A percentile compares a stretch with the other conserved stretches of the same genome.
phyloP scores from a whole-genome alignment of 2,329 filamentous ascomycete species.

The Aspergillus aculeatinus region DNA sequence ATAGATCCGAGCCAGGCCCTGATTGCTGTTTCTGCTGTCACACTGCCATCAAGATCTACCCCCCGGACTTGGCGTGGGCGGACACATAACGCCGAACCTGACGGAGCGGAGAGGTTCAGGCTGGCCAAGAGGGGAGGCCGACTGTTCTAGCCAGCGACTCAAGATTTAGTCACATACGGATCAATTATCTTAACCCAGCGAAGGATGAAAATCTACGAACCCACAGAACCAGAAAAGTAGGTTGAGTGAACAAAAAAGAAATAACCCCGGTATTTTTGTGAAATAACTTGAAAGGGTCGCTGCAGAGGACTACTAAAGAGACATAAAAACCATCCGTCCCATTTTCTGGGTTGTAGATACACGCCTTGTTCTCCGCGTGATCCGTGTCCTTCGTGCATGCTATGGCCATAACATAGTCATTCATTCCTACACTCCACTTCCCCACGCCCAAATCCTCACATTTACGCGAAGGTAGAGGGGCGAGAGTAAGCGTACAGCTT shows the following conservation, averaged over 20 bases:
- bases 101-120: neutral
- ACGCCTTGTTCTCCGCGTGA: conserved; percentile 35
- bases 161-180: neutral
- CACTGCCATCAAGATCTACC: neutral
- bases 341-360: conserved; percentile 34
- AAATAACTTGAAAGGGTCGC: conserved; percentile 41
- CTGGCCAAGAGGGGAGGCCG: too few species aligned
- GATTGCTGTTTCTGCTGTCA: too few species aligned
- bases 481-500: conserved; percentile 92
- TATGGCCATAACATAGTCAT: conserved; percentile 45
- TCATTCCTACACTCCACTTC: conserved; percentile 41
- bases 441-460: conserved; percentile 41
- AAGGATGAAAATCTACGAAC: neutral
- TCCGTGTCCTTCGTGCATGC: conserved; percentile 42
- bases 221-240: neutral
- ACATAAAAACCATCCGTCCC: conserved; percentile 41
- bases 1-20: neutral
- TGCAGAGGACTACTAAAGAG: conserved; percentile 40
- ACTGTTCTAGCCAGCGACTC: too few species aligned
- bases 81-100: neutral
- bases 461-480: conserved; percentile 97
- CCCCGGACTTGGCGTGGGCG: neutral
- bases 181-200: neutral
- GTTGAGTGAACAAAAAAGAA: conserved; percentile 19
- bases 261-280: conserved; percentile 40